These are phyloP conservation scores for Thalassiosira mediterranea DNA, from an alignment of 352 stramenopile genomes.

Conservation along the genomic window DNA sequence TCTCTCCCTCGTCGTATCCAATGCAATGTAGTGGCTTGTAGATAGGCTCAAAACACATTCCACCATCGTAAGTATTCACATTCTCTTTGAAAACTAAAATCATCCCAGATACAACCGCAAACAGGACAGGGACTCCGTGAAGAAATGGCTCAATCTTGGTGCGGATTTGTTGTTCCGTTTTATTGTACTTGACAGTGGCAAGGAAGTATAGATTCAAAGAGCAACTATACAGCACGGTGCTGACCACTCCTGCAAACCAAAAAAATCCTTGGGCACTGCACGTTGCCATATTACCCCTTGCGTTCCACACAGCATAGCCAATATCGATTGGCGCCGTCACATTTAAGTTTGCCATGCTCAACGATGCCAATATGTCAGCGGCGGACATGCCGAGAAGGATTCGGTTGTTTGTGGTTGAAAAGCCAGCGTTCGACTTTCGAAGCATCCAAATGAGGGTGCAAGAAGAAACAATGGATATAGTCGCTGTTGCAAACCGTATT, in stretches of 20 bases:
- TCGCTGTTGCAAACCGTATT: too few species aligned
- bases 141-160: slow-evolving; percentile 22
- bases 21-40: slow-evolving; percentile 33
- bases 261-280: slow-evolving; percentile 24
- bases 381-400: slow-evolving; percentile 26
- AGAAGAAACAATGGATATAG: slow-evolving; percentile 14
- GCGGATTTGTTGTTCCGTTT: slow-evolving; percentile 11
- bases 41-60: slow-evolving; percentile 1
- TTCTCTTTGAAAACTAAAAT: neutral
- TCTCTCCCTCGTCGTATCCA: slow-evolving; percentile 19
- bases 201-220: slow-evolving; percentile 23
- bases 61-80: slow-evolving; percentile 1
- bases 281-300: slow-evolving; percentile 10
- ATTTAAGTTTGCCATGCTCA: neutral
- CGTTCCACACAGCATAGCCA: slow-evolving; percentile 31
- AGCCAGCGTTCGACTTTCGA: neutral
- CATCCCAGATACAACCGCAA: neutral
- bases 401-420: slow-evolving; percentile 10
- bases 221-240: neutral
- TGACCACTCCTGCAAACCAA: neutral
- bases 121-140: slow-evolving; percentile 16
- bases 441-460: slow-evolving; percentile 14
- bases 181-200: slow-evolving; percentile 11
- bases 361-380: neutral
- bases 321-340: neutral